phyloP scores from a whole-genome alignment of 257 asterid species.

The Ilex aquifolium region DNA sequence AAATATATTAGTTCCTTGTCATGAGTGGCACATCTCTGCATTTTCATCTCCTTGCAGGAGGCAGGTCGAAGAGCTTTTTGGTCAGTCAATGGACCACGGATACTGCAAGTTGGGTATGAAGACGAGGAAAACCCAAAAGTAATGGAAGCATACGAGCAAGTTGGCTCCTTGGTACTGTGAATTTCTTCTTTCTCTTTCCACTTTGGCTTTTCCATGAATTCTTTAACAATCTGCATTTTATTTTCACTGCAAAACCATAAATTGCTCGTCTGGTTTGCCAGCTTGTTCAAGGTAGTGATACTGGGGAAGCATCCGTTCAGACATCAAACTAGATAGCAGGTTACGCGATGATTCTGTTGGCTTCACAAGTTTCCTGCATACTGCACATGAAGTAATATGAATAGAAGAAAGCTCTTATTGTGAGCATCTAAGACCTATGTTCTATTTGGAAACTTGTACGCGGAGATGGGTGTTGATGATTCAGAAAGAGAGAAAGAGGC shows the following conservation, averaged over 20 bases:
- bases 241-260: constrained; percentile 5
- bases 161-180: constrained; percentile 77
- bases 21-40: background rate
- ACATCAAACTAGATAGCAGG: background rate
- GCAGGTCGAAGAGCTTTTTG: constrained; percentile 93
- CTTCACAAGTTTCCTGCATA: background rate
- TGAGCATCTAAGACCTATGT: too few relatives aligned
- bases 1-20: background rate
- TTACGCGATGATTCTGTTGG: background rate
- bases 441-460: too few relatives aligned
- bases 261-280: constrained; percentile 21
- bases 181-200: background rate
- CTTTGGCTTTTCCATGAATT: background rate
- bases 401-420: too few relatives aligned
- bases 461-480: too few relatives aligned
- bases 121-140: constrained; percentile 72
- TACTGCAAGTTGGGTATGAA: constrained; percentile 83
- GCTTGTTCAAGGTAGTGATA: constrained; percentile 65
- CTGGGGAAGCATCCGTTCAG: constrained; percentile 27
- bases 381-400: too few relatives aligned
- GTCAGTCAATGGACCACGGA: constrained; percentile 89
- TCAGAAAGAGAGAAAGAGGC: too few relatives aligned
- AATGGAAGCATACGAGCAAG: constrained; percentile 90
- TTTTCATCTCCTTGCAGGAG: constrained; percentile 42
- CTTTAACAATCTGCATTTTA: background rate